Evolutionary conservation across 1,139 yeast genomes (phyloP).

Genomic region (Suhomyces coccinellae): DNA sequence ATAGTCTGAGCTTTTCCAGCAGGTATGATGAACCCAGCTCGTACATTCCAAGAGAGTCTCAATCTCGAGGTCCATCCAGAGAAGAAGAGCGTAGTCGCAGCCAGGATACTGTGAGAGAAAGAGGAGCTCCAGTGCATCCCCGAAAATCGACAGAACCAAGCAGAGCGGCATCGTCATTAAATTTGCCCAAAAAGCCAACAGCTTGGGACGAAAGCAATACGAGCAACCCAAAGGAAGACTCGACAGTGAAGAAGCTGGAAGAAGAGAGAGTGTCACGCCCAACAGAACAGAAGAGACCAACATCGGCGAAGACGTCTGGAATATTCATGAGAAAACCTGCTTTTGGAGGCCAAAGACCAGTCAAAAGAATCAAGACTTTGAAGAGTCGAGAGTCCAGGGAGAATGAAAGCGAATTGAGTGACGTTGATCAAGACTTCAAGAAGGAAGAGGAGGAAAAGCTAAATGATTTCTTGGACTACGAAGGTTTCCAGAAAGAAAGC

Average conservation of each 20-base stretch:
- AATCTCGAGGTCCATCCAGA: not conserved
- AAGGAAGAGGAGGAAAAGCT: slow-evolving; percentile 19
- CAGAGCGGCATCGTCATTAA: not conserved
- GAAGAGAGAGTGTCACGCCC: not conserved
- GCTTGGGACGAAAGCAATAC: not conserved
- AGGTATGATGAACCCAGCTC: slow-evolving; percentile 4
- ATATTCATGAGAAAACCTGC: slow-evolving; percentile 6
- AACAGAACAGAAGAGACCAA: not conserved
- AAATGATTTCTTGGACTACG: slow-evolving; percentile 15
- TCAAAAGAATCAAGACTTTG: slow-evolving; percentile 8
- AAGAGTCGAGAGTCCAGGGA: slow-evolving; percentile 11
- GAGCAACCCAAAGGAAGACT: not conserved
- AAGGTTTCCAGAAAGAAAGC: slow-evolving; percentile 14
- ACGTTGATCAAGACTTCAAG: slow-evolving; percentile 22
- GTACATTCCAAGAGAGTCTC: slow-evolving; percentile 1
- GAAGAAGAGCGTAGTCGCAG: not conserved
- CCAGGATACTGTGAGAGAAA: slow-evolving; percentile 4
- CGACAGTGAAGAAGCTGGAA: not conserved
- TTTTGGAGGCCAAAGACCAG: slow-evolving; percentile 1
- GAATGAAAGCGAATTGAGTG: slow-evolving; percentile 26
- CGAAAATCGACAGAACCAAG: not conserved
- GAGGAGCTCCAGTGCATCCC: not conserved
- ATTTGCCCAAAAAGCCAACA: slow-evolving; percentile 3
- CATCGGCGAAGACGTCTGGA: slow-evolving; percentile 3
- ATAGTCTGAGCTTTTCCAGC: not conserved